Evolutionary conservation across 495 filamentous ascomycete species (phyloP), one percentile per base, ranked within the genome.

Genomic region (Wilcoxina mikolae): DNA sequence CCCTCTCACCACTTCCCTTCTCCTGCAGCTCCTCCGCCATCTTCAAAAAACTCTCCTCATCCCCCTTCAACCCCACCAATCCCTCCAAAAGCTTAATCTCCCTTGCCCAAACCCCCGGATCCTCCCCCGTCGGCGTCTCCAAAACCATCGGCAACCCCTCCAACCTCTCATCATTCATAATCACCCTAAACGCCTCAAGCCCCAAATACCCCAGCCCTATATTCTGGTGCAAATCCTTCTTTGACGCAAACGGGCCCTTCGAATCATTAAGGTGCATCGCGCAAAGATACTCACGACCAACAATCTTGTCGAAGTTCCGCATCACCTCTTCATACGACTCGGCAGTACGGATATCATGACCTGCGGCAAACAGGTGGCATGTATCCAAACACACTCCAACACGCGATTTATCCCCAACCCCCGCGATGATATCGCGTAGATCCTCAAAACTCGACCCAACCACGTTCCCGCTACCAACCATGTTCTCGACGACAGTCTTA

Each of bases 381-480:
- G 91, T 96, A 65, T 98, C 91, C 38, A 98, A 78, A 69, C 91
- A 98, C 31, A 98, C 86, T 27, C 91, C 91, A 10, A 98, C 82
- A n/a, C 91, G 79, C 20, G 73, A 64, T 68, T 95, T 94, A 67
- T 91, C 76, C 22, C 84, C 76, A 29, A 95, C 79, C 0, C 76
- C 74, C 24, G 73, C 73, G 58, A 98, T 87, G 51, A 95, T 84
- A 61, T 85, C 84, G 15, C 80, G 74, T 24, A 98, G 77, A 56
- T 98, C 89, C 59, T 85, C 79, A 58, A 95, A 93, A 0, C 75
- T 77, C 22, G 76, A 79, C 48, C 91, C 91, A 53, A 98, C 78
- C n/a, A 90, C 82, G 66, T 85, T 93, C 25, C 56, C 56, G 31
- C 83, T 83, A 46, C 88, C 86, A 38, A 88, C 90, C 93, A 96